Conservation (phyloP, 305 asterid species). For the Fraxinus platypoda region DNA sequence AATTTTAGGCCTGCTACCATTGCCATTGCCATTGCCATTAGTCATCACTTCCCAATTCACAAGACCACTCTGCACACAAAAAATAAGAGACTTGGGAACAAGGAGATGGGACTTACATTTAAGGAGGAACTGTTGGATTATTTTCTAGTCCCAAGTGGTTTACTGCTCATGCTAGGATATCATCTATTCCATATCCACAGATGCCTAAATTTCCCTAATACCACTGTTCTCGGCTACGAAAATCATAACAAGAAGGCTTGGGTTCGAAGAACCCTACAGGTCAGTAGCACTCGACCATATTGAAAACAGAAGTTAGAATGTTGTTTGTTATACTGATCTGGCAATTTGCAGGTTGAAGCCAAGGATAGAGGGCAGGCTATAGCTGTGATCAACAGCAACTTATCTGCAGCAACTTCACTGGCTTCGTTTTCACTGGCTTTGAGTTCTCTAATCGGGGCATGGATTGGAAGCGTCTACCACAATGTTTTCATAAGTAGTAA, state of each 20-base stretch:
- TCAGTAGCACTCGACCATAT: constrained; percentile 16
- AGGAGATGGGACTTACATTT: constrained; percentile 41
- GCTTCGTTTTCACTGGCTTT: constrained; percentile 44
- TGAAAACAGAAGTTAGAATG: background rate
- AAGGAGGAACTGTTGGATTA: constrained; percentile 57
- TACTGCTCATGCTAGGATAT: constrained; percentile 53
- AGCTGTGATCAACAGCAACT: constrained; percentile 30
- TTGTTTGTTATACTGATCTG: background rate
- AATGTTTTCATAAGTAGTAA: constrained; percentile 23
- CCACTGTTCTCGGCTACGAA: constrained; percentile 58
- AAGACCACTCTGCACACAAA: background rate
- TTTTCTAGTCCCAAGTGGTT: constrained; percentile 54
- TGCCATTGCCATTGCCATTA: background rate
- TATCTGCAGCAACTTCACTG: constrained; percentile 44
- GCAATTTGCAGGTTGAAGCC: constrained; percentile 45
- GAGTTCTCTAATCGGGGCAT: constrained; percentile 52
- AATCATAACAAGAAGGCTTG: constrained; percentile 53
- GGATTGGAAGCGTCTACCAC: constrained; percentile 43
- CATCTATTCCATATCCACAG: constrained; percentile 57
- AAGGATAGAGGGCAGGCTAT: constrained; percentile 54
- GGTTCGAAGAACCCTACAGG: constrained; percentile 64
- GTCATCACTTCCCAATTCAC: background rate
- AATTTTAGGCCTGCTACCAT: background rate
- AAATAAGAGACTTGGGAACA: background rate
- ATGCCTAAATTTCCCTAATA: constrained; percentile 38